Base-by-base conservation (phyloP, 2,329 filamentous ascomycete genomes). In the Fusarium sarcochroum region DNA sequence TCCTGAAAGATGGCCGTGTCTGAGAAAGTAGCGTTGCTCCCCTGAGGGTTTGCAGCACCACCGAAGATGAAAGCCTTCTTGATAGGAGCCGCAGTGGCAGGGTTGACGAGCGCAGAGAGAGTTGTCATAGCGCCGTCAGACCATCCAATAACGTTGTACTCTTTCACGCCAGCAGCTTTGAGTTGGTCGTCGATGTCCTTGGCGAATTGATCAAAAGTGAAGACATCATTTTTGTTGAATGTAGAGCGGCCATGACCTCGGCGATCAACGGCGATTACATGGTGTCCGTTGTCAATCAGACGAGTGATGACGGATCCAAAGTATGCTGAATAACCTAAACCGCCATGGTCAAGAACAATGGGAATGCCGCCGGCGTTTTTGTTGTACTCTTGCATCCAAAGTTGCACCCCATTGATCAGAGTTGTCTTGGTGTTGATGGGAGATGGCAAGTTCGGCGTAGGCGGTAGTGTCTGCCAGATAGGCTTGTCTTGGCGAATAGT, bases 301-400 rank as follows among this genome's bases (percentile, higher is more conserved):
- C 72, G 70, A 15, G 69, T 68, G 65, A 82, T 80, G 45, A 82
- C 79, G 46, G 75, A 65, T 52, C 75, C 80, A 45, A 80, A 81
- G 60, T 82, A 82, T 13, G 78, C 78, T 13, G 79, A 81, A 71
- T 80, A 80, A 23, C 80, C 79, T 27, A 82, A 76, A 23, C 81
- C 81, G 32, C 80, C 80, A 65, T 81, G 78, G 42, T 80, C 72
- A 57, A 83, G 70, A 56, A 83, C 76, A 5, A 83, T 73, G 7
- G 80, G 79, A 0, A 73, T 66, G 15, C 73, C 72, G 35, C 75
- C 75, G 5, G 75, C 73, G 9, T 71, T 46, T 30, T 78, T 73
- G 55, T 81, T 81, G 74, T 81, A 82, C 68, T 80, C 76, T 61
- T 81, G 80, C 70, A 75, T 77, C 80, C 80, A 82, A 20, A 82